A percentile compares a stretch with the other conserved stretches of the same genome.
Evolutionary conservation across 495 filamentous ascomycete genomes (phyloP).

Genomic region (Neurospora sp.): DNA sequence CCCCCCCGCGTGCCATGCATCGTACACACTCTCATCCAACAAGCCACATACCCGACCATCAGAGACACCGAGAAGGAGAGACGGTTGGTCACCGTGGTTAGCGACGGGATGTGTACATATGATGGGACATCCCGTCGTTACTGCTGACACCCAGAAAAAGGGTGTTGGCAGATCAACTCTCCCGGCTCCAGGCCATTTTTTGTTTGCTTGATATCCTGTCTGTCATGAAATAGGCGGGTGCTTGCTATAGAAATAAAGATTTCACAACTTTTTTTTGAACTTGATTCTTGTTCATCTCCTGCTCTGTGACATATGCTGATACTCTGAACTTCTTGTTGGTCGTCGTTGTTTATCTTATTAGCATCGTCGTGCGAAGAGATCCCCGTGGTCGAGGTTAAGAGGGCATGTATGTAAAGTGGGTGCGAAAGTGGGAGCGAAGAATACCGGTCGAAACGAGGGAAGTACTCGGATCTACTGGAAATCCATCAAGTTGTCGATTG

Average conservation of each 20-base stretch:
- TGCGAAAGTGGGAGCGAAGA: neutral
- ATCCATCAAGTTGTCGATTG: neutral
- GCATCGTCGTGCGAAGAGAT: neutral
- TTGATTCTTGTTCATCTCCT: neutral
- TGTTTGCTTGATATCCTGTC: slow-evolving; percentile 1
- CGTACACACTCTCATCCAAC: neutral
- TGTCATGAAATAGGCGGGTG: neutral
- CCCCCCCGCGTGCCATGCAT: neutral
- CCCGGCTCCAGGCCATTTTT: neutral
- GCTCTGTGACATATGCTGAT: neutral
- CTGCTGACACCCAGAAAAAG: neutral
- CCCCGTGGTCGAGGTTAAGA: too few species aligned
- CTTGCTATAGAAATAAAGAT: neutral
- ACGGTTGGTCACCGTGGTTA: neutral
- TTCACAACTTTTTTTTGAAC: neutral
- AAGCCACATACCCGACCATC: neutral
- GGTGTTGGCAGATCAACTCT: neutral
- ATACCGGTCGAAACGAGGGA: neutral
- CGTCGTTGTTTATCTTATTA: neutral
- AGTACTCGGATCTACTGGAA: neutral
- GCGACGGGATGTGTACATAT: neutral
- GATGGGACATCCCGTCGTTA: neutral
- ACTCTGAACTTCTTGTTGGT: neutral
- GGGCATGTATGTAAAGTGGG: neutral
- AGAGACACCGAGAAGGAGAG: neutral